Percentiles rank a stretch among this genome's conserved stretches.
These are phyloP conservation scores for Ascochyta viciae-villosae DNA, from an alignment of 2,329 filamentous ascomycete genomes.

Conservation along the genomic window DNA sequence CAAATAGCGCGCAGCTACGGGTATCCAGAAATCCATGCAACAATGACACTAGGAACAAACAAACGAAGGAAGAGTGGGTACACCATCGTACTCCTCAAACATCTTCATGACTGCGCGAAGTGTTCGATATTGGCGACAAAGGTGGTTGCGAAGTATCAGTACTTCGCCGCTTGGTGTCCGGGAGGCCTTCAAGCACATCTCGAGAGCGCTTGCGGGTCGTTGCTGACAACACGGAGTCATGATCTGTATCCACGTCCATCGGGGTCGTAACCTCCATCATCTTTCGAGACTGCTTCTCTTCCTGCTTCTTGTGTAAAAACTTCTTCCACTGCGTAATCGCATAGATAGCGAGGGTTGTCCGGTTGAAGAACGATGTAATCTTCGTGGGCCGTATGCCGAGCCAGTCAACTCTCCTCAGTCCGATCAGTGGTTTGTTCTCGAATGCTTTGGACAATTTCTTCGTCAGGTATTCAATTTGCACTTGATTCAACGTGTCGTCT, in stretches of 20 bases:
- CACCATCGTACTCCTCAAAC: background rate
- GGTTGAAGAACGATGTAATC: conserved; percentile 32
- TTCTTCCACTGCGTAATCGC: conserved; percentile 41
- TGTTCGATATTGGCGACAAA: conserved; percentile 36
- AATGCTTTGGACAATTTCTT: conserved; percentile 37
- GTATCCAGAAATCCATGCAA: conserved; percentile 11
- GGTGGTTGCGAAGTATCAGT: conserved; percentile 29
- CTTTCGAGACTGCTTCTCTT: conserved; percentile 17
- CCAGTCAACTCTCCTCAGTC: conserved; percentile 44
- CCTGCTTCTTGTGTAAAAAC: conserved; percentile 26
- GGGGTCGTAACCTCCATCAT: background rate
- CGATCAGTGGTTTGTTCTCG: conserved; percentile 35
- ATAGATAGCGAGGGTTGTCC: conserved; percentile 34
- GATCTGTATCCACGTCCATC: conserved; percentile 8
- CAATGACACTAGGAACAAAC: background rate
- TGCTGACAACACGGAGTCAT: conserved; percentile 6
- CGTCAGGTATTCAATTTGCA: conserved; percentile 42
- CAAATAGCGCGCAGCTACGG: conserved; percentile 12
- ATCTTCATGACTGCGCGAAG: conserved; percentile 18
- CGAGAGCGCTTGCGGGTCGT: conserved; percentile 27
- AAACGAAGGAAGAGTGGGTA: background rate
- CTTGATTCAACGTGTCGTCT: conserved; percentile 31
- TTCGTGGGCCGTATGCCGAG: conserved; percentile 35
- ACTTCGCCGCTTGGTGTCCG: conserved; percentile 29
- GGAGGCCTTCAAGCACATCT: conserved; percentile 22